Base-by-base conservation (phyloP, 768 basidiomycete species). In the Phlebiopsis flavidoalba region DNA sequence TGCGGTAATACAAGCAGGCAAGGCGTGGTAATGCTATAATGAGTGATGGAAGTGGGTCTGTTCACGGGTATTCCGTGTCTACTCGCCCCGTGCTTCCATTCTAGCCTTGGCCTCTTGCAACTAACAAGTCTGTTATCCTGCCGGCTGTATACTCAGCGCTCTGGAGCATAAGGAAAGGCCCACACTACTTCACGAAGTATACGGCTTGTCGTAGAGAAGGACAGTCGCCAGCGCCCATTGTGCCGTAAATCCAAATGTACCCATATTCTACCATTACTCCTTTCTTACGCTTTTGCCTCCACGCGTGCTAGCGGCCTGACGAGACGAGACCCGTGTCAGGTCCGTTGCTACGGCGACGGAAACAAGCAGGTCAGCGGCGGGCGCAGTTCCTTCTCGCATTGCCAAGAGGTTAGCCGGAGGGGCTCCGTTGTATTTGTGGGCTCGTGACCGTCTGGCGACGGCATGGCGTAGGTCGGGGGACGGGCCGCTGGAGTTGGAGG, bases 81-180 rank as follows among this genome's bases (percentile, higher is more conserved):
- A 85, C 77, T 95, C 95, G 53, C 91, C 93, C n/a, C 93, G 84
- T 12, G 88, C 93, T 68, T 94, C 92, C 91, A 97, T 92, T 64
- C 94, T 80, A 59, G 79, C 79, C 74, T 94, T 93, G 10, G 94
- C 94, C 73, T 97, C 94, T 64, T 87, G 81, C 71, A 95, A 75
- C 35, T 95, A 95, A 94, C 95, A 97, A 0, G 88, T 85, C 75
- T 93, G 89, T n/a, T 75, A 97, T 90, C 71, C 94, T 97, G 45
- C 50, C 21, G 46, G n/a, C n/a, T n/a, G n/a, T n/a, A n/a, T 58
- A 50, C 57, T 54, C 11, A 45, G 17, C 12, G 47, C 40, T 53
- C 37, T 40, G 53, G 51, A 36, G 37, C 17, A 52, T 51, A 46
- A 8, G 24, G 47, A 21, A 51, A 21, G 37, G 26, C 47, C 35